phyloP scores from a whole-genome alignment of 2,329 filamentous ascomycete genomes.

The Didymella keratinophila region DNA sequence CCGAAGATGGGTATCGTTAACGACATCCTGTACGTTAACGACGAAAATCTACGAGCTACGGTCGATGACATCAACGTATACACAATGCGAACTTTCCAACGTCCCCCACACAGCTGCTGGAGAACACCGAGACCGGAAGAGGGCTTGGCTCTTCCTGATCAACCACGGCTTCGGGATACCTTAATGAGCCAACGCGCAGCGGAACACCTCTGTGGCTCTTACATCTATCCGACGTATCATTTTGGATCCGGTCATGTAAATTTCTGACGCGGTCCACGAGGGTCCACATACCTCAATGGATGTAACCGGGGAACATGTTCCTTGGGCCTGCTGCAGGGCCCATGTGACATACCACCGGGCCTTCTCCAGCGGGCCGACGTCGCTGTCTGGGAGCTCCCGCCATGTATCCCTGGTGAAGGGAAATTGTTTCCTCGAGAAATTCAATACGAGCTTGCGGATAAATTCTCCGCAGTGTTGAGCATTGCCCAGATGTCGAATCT shows the following conservation, averaged over 20 bases:
- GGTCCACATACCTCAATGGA: slow-evolving; percentile 8
- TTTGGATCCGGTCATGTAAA: background rate
- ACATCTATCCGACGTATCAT: background rate
- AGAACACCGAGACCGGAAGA: slow-evolving; percentile 2
- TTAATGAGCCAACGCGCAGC: slow-evolving; percentile 1
- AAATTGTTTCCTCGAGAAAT: background rate
- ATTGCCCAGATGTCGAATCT: background rate
- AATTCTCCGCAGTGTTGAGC: background rate
- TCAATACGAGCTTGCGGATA: background rate
- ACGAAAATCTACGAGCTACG: background rate
- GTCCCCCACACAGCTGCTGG: background rate
- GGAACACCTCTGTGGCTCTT: slow-evolving; percentile 1
- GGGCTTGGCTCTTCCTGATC: background rate
- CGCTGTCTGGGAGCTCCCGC: slow-evolving; percentile 11
- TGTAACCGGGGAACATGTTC: slow-evolving; percentile 3
- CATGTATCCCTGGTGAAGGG: background rate
- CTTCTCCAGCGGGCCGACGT: slow-evolving; percentile 13
- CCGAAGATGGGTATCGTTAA: background rate
- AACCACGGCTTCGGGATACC: slow-evolving; percentile 2
- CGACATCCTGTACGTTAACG: background rate
- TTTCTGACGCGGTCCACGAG: background rate
- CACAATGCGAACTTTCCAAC: background rate
- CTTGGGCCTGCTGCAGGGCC: background rate
- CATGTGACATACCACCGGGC: slow-evolving; percentile 12
- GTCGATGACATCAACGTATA: background rate